Evolutionary conservation across 2,329 filamentous ascomycete species (phyloP), one percentile per base, ranked within the genome.

Genomic region (Fusarium austroafricanum): DNA sequence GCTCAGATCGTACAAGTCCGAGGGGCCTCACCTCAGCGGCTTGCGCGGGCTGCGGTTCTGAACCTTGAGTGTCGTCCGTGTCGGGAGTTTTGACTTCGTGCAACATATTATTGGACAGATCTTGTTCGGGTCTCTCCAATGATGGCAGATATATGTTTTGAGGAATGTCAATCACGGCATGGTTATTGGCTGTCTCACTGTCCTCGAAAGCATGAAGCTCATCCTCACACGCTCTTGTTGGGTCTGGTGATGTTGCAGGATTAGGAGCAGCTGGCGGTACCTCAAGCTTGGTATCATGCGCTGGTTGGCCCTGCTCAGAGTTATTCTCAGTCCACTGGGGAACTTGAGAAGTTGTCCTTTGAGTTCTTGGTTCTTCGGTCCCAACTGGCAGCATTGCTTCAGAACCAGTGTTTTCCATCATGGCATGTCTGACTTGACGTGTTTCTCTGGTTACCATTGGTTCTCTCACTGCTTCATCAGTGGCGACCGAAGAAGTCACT

Each of bases 51-150:
- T 45, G 51, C 35, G 47, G 26, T 20, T 66, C 66, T 40, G 61
- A 67, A 21, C 31, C 28, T 28, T 58, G 61, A 54, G 49, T 54
- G 21, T 61, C 66, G 42, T 70, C 66, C 3, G 44, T 58, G n/a
- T 69, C 56, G 12, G 37, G 61, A 21, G 56, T 43, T 38, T 67
- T 57, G 37, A 61, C 65, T 10, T 44, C 55, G 12, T 40, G 20
- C 29, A 55, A 29, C 28, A 29, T 47, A 17, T 43, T 21, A 46
- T 68, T 64, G 23, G 37, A 26, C 12, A 42, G 17, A 44, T 65
- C 46, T 31, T 56, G 50, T 17, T 52, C 35, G 15, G 33, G 45
- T 15, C 33, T 21, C 44, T 53, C 52, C 17, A 39, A 38, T 21
- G 33, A 20, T n/a, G 37, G 14, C n/a, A 49, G 33, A 8, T 33